A percentile compares a stretch with the other conserved stretches of the same genome.
Evolutionary conservation across 192 early-diverging fungal genomes (phyloP).

Genomic region (Dissophora ornata): DNA sequence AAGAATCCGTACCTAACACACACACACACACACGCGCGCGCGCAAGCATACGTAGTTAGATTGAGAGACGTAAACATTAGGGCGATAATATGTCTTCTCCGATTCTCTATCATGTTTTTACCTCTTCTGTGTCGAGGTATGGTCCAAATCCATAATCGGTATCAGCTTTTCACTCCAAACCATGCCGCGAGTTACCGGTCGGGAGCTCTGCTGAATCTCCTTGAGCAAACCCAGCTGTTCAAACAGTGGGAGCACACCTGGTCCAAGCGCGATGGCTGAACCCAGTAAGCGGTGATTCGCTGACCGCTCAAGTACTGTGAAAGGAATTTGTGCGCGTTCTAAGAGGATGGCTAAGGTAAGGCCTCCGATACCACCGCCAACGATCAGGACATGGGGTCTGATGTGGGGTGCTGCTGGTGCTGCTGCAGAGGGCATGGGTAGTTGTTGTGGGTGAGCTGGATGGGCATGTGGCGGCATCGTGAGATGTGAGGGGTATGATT

Average conservation of each 20-base stretch:
- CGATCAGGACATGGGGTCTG: conserved; percentile 21
- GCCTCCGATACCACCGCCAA: conserved; percentile 36
- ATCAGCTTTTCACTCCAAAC: conserved; percentile 37
- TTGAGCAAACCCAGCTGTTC: conserved; percentile 21
- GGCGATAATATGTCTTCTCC: neutral
- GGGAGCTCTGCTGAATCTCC: conserved; percentile 22
- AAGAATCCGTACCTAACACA: conserved; percentile 21
- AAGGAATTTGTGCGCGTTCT: conserved; percentile 15
- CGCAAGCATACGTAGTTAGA: too few relatives aligned
- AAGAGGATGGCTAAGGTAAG: conserved; percentile 26
- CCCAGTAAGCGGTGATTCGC: conserved; percentile 9
- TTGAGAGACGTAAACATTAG: neutral
- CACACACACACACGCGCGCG: too few relatives aligned
- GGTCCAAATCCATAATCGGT: conserved; percentile 38
- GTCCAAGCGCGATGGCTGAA: conserved; percentile 30
- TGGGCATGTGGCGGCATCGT: too few relatives aligned
- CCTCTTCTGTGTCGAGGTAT: conserved; percentile 22
- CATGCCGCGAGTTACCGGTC: conserved; percentile 27
- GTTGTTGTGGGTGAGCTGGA: too few relatives aligned
- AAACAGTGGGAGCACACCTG: conserved; percentile 27
- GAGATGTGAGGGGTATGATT: too few relatives aligned
- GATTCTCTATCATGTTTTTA: neutral
- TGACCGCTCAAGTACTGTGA: conserved; percentile 26
- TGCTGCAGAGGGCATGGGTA: too few relatives aligned
- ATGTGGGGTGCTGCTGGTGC: neutral